Evolutionary conservation across 495 filamentous ascomycete genomes (phyloP), one percentile per base, ranked within the genome.

Genomic region (Penicillium paxilli): DNA sequence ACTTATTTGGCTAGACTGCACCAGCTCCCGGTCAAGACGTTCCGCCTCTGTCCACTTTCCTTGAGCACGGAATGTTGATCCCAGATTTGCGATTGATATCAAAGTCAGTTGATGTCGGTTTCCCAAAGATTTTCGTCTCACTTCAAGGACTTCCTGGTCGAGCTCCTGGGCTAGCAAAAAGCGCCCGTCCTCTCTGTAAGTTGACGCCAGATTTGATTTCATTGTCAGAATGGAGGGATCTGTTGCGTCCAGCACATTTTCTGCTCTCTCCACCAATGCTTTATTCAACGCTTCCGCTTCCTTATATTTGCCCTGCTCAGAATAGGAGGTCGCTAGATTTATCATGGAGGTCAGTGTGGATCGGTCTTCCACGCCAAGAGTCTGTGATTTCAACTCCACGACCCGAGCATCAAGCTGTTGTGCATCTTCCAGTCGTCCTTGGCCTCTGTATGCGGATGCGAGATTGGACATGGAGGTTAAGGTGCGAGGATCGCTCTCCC

Each of bases 281-380:
- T 48, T n/a, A 7, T 42, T 24, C 9, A 75, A 54, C 30, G 55
- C 32, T 17, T 63, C 64, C 3, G 68, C 62, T 41, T 74, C 68
- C 16, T 61, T 49, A 48, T 45, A 73, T 38, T 55, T 63, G n/a
- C 56, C 50, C 25, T 69, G 62, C 14, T 23, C 44, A 22, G 40
- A 41, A 52, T 68, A 71, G 2, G 51, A 59, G 22, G 42, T 24
- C 10, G 61, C 63, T 16, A 75, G 40, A 30, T 42, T 53, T 7
- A 49, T 47, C 63, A 71, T 68, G 3, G 57, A 61, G 3, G 25
- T 44, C 7, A 71, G 30, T 6, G 75, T 78, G 4, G 61, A 37
- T 7, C 64, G 66, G 62, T 80, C 63, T 6, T 70, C 60, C 10
- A 32, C 40, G 19, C 78, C 75, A 4, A 62, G 41, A n/a, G 52